Percentiles rank a stretch among this genome's conserved stretches.
Evolutionary conservation across 78 protist genomes (phyloP).

Genomic region (Planoprotostelium fungivorum): DNA sequence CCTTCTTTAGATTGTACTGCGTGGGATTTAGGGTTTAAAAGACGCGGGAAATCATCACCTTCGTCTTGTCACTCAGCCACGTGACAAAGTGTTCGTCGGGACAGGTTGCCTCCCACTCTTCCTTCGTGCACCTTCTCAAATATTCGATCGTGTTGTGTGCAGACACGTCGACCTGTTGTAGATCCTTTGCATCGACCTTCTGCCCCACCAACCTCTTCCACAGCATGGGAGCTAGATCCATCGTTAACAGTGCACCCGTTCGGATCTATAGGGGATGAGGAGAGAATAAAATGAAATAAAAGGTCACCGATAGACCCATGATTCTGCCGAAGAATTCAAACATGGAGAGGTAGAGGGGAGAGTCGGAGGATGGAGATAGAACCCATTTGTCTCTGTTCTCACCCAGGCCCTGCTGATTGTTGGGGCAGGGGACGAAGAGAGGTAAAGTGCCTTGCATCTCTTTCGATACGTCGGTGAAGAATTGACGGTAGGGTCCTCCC

Average conservation of each 20-base stretch:
- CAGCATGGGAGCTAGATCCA: slow-evolving; percentile 12
- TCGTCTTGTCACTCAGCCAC: slow-evolving; percentile 3
- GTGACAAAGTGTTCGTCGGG: not conserved
- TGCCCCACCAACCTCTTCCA: slow-evolving; percentile 25
- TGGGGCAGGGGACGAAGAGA: slow-evolving; percentile 14
- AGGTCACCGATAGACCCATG: slow-evolving; percentile 31
- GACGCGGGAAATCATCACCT: not conserved
- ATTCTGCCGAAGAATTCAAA: slow-evolving; percentile 11
- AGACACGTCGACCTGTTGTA: slow-evolving; percentile 18
- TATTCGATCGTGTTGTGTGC: not conserved
- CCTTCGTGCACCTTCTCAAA: slow-evolving; percentile 1
- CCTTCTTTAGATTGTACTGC: not conserved
- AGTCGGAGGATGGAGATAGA: not conserved
- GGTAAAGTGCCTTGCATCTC: slow-evolving; percentile 3
- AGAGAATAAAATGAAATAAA: no score
- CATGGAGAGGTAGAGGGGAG: slow-evolving; percentile 4
- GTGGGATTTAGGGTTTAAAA: slow-evolving; percentile 3
- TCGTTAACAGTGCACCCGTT: slow-evolving; percentile 2
- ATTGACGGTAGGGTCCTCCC: slow-evolving; percentile 40
- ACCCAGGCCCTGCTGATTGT: not conserved
- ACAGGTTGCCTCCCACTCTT: not conserved
- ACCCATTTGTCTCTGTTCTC: slow-evolving; percentile 6
- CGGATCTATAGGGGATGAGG: no score
- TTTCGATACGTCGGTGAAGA: slow-evolving; percentile 16
- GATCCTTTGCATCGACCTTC: not conserved